Evolutionary conservation across 495 filamentous ascomycete species (phyloP), one percentile per base, ranked within the genome.

Genomic region (Lasiosphaeria hispida): DNA sequence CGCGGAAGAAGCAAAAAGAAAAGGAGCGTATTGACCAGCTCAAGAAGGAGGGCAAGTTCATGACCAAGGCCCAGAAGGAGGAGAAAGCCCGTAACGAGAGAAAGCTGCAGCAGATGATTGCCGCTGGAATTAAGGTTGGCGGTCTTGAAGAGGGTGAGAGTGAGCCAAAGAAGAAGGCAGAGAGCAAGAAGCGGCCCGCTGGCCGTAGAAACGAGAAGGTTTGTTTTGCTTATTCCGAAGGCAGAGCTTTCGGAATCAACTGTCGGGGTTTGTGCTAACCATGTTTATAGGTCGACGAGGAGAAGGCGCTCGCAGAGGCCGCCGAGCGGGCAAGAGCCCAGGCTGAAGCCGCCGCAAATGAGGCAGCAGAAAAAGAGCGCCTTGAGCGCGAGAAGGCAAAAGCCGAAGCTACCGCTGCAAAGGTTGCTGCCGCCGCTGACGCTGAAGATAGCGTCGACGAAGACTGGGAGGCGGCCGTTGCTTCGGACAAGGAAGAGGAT

Each of bases 1-100:
- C 86, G 10, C 74, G 80, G 40, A 96, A 88, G 80, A 97, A 96
- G 79, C 91, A 96, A 69, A 96, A 88, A 73, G 95, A 99, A 70
- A 95, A 88, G 73, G 89, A 96, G 73, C 93, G 83, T 77, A 91
- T 96, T 60, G 95, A 99, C 65, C 89, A 96, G 73, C 83, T 96
- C 13, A 94, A 94, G 77, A 92, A 85, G 69, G 92, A 96, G 73
- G 95, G 95, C 65, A 97, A 96, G 69, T 92, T 91, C 64, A 78
- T 96, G 59, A 96, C 92, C 61, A 94, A 96, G 72, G 90, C 93
- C 33, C 92, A 99, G 72, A 89, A 85, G 65, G 91, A 96, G 64
- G 87, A 87, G 58, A 88, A 93, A 71, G 84, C 85, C 30, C 83
- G 84, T 58, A 88, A 91, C 67, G 89, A 97, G 70, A 75, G 89